Evolutionary conservation across 2,329 filamentous ascomycete species (phyloP).

Genomic region (Pseudogymnoascus sp.): DNA sequence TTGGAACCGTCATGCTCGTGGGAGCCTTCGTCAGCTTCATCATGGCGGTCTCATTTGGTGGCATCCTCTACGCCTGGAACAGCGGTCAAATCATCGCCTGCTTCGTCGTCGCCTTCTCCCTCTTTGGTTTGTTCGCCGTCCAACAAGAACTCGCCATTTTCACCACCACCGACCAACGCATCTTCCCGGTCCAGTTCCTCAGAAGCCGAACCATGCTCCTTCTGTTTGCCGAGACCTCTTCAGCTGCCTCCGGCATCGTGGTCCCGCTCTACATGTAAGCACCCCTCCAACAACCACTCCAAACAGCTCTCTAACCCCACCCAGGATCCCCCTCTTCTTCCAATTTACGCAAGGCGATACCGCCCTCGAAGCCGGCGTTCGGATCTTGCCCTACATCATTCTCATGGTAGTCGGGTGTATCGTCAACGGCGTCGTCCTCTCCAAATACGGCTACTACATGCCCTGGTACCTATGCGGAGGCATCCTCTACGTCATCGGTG

Average conservation of each 20-base stretch:
- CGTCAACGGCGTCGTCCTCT: slow-evolving; percentile 28
- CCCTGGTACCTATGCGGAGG: slow-evolving; percentile 33
- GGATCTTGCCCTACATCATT: slow-evolving; percentile 32
- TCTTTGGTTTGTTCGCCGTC: slow-evolving; percentile 20
- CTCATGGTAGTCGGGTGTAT: slow-evolving; percentile 30
- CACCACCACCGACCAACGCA: slow-evolving; percentile 22
- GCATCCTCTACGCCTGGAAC: slow-evolving; percentile 27
- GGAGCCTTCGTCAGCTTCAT: slow-evolving; percentile 28
- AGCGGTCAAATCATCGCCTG: slow-evolving; percentile 23
- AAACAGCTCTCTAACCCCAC: slow-evolving; percentile 38
- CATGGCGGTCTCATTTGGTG: slow-evolving; percentile 30
- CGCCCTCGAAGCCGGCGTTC: slow-evolving; percentile 36
- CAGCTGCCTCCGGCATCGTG: slow-evolving; percentile 21
- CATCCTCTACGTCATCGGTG: slow-evolving; percentile 30
- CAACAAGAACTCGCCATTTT: slow-evolving; percentile 25
- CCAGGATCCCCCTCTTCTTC: slow-evolving; percentile 41
- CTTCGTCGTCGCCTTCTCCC: slow-evolving; percentile 38
- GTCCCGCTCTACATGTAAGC: slow-evolving; percentile 13
- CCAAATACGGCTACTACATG: slow-evolving; percentile 31
- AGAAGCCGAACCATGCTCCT: slow-evolving; percentile 31
- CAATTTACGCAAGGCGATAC: slow-evolving; percentile 41
- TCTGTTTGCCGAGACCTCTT: slow-evolving; percentile 31
- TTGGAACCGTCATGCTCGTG: slow-evolving; percentile 27
- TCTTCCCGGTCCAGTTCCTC: slow-evolving; percentile 29
- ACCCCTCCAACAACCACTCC: slow-evolving; percentile 13